Base-by-base conservation (phyloP, 164 flowering plant genomes). In the Vitis cinerea region DNA sequence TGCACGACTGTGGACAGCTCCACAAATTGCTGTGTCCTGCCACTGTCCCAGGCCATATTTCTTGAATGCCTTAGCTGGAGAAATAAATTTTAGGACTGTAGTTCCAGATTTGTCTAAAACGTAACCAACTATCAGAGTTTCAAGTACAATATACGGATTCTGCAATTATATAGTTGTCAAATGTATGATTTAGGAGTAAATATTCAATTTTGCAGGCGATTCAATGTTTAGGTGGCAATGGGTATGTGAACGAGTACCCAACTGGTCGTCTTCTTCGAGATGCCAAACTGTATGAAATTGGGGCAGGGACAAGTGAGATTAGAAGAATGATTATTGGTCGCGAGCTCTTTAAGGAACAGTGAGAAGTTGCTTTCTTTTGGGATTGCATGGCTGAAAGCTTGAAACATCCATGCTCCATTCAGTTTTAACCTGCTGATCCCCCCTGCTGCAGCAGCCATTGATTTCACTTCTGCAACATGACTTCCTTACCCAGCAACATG, bases 241-340 rank as follows among this genome's bases (percentile, higher is more conserved):
- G 99, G 4, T 96, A 93, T 54, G 92, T 96, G 60, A 96, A 93
- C 58, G 99, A 96, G 78, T 96, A 96, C 70, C 75, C 89, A 69
- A 96, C 99, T 0, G 98, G 99, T 12, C 91, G 99, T 16, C 87
- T 91, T 73, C 95, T 96, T 14, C 88, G 98, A 66, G 99, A 96
- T 80, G 99, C 99, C 57, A 96, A 96, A 74, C 81, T 93, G 13
- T 96, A 86, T 73, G 99, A 96, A 82, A 93, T 96, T 58, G 99
- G 97, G 56, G 99, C 99, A 4, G 99, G 99, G 19, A 96, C 99
- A 9, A 96, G 98, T 69, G 99, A 96, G 81, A 89, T 96, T 61
- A 83, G 99, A 81, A 88, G 99, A 80, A 79, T 90, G 85, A 88
- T 96, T 2, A 93, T 96, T 57, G 99, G 97, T 8, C 91, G 99